phyloP scores from a whole-genome alignment of 1,284 basidiomycete species.

The Boletus hoseneyae region DNA sequence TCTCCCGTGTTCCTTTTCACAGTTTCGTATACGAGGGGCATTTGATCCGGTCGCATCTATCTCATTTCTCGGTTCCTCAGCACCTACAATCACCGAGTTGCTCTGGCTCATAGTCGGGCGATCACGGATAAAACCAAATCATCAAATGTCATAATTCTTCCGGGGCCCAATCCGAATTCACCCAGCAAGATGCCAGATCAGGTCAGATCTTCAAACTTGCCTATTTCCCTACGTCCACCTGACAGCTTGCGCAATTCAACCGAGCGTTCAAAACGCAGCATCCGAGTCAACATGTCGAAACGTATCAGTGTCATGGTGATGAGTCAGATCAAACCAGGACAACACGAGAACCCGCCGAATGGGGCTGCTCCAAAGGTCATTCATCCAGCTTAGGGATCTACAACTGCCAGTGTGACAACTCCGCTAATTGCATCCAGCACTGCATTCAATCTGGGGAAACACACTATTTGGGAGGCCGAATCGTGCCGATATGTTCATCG shows the following conservation, averaged over 20 bases:
- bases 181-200: neutral
- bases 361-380: no score
- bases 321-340: neutral
- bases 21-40: no score
- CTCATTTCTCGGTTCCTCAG: no score
- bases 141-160: no score
- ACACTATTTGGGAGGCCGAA: neutral
- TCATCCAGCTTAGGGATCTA: no score
- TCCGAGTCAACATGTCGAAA: neutral
- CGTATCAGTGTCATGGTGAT: neutral
- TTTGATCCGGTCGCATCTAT: no score
- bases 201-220: neutral
- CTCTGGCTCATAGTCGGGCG: no score
- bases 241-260: neutral
- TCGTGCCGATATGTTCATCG: neutral
- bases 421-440: neutral
- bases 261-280: no score
- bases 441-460: neutral
- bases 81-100: no score
- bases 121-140: no score
- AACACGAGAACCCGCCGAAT: neutral
- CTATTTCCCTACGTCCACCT: neutral
- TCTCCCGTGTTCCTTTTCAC: no score
- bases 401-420: no score
- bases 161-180: neutral